Evolutionary conservation across 345 rosid species (phyloP), one percentile per base, ranked within the genome.

Genomic region (Kernera saxatilis): DNA sequence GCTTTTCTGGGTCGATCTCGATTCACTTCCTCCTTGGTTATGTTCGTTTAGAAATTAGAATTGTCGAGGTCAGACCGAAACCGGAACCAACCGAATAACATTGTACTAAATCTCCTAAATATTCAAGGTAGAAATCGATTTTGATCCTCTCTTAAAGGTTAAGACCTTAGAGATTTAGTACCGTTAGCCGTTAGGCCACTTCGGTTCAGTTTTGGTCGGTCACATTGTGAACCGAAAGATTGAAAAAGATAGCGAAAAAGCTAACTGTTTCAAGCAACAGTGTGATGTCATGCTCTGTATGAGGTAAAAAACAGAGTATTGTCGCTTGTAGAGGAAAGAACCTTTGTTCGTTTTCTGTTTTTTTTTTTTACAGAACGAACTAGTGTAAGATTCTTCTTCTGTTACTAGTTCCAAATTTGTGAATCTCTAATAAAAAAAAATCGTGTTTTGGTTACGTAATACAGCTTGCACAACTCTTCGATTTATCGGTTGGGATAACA

Each of bases 381-480:
- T 21, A 35, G 12, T 23, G 25, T 36, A 65, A 13, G 6, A 5
- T 37, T 40, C 2, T n/a, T 51, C 3, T 37, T 25, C 44, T 11
- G 5, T 23, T 3, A 0, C 15, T 5, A 11, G 22, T 36, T 67
- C 1, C 3, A 27, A 26, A 18, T 39, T 37, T 50, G 5, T 29
- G 41, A 39, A 37, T 27, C 3, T 53, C 29, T 29, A 19, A 43
- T 13, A 1, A 10, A 12, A 48, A 26, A 19, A 8, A 9, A 19
- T 27, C n/a, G 27, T 22, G 30, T 15, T 5, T 35, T 39, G 64
- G 43, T 48, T 19, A 33, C 23, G 67, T 33, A 27, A 49, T 43
- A 82, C 90, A 90, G 95, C 83, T 90, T 33, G 93, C 82, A 22
- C 97, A 88, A 76, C 78, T 93, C 6, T 93, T 93, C 46, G 98